Evolutionary conservation across 257 asterid species (phyloP).

Genomic region (Capsicum baccatum): DNA sequence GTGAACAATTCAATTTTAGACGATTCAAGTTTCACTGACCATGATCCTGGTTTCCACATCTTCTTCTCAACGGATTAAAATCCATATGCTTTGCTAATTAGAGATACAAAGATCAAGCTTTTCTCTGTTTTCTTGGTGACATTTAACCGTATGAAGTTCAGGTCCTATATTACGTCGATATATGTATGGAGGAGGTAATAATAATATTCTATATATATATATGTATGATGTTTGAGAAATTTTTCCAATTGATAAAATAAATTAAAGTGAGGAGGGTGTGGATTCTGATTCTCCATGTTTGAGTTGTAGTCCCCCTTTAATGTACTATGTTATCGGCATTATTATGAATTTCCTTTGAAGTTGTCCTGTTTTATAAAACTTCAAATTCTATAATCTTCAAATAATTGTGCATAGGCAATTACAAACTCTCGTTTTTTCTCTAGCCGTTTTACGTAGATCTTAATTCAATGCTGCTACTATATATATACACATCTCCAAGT

Average conservation of each 20-base stretch:
- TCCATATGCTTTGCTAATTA: not conserved
- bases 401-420: not conserved
- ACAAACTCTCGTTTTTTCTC: not conserved
- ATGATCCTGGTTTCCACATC: constrained; percentile 79
- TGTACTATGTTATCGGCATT: not conserved
- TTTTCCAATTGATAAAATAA: constrained; percentile 22
- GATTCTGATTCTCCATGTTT: constrained; percentile 45
- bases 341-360: constrained; percentile 18
- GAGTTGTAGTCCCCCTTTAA: constrained; percentile 37
- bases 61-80: constrained; percentile 43
- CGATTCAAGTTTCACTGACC: constrained; percentile 41
- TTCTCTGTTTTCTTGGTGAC: not conserved
- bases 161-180: not conserved
- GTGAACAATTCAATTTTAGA: constrained; percentile 71
- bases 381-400: not conserved
- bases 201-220: constrained; percentile 23
- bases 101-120: not conserved
- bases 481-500: not conserved
- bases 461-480: not conserved
- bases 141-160: not conserved
- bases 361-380: not conserved
- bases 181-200: not conserved
- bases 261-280: constrained; percentile 24
- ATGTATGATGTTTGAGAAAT: constrained; percentile 28
- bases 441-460: not conserved